Evolutionary conservation across 176 grass and related monocot genomes (phyloP).

Genomic region (Luzula sylvatica): DNA sequence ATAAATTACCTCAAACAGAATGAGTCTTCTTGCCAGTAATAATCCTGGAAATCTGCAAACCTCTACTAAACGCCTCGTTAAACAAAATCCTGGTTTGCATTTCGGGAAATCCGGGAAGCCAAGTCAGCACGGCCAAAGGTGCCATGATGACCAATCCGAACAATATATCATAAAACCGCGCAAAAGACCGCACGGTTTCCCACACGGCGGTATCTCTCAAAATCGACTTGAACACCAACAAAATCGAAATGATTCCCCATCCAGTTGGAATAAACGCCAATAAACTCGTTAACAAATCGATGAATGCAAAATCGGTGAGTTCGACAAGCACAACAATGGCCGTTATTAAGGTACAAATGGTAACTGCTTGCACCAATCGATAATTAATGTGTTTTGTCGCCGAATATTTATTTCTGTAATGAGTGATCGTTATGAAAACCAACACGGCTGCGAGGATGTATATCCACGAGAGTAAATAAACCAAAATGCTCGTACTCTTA

Average conservation of each 20-base stretch:
- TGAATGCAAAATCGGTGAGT: slow-evolving; percentile 60
- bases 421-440: slow-evolving; percentile 59
- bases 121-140: slow-evolving; percentile 77
- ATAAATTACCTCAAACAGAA: slow-evolving; percentile 55
- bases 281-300: slow-evolving; percentile 73
- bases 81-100: slow-evolving; percentile 99
- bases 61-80: slow-evolving; percentile 91
- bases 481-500: slow-evolving; percentile 61
- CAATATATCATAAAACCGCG: slow-evolving; percentile 81
- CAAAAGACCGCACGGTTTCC: slow-evolving; percentile 56
- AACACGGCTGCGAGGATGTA: slow-evolving; percentile 51
- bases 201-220: slow-evolving; percentile 61
- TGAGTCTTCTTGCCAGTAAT: slow-evolving; percentile 71
- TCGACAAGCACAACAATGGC: slow-evolving; percentile 48
- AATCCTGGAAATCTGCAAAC: slow-evolving; percentile 80
- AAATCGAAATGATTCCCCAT: slow-evolving; percentile 87
- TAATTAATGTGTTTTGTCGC: slow-evolving; percentile 87
- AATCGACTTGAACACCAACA: slow-evolving; percentile 75
- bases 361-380: slow-evolving; percentile 58
- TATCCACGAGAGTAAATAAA: slow-evolving; percentile 85
- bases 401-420: slow-evolving; percentile 72
- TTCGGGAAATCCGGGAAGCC: slow-evolving; percentile 89
- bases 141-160: slow-evolving; percentile 83
- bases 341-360: slow-evolving; percentile 40
- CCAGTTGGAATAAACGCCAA: slow-evolving; percentile 89